Evolutionary conservation across 345 rosid genomes (phyloP), one percentile per base, ranked within the genome.

Genomic region (Corchorus olitorius): DNA sequence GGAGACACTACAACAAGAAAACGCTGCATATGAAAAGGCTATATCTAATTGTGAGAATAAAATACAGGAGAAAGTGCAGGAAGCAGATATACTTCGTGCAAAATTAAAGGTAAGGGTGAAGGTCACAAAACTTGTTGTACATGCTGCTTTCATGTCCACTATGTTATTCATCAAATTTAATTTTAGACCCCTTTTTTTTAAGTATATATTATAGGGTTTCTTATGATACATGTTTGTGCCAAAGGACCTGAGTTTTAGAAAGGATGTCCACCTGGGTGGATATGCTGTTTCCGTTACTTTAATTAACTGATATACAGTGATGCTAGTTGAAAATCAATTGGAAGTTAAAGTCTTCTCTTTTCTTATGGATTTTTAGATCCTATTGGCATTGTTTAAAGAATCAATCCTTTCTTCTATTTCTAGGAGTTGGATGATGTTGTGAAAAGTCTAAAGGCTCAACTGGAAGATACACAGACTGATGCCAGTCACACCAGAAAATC

Each of bases 381-480:
- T 62, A 12, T 56, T 17, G 16, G 12, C 19, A 17, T 13, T 14
- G 69, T 19, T 34, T 45, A 49, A 50, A 46, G 43, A n/a, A 49
- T 65, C 69, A 76, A 22, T 17, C 22, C 27, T 10, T 16, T 72
- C 41, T 37, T 45, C 65, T 35, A 67, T 78, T 70, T 65, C 64
- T 81, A 96, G 99, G 93, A 89, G 85, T 89, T 93, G 86, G 88
- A 92, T 66, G 90, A 87, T 70, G 69, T 62, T 39, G 97, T 88
- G 83, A 74, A 81, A 34, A 85, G 61, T 22, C 81, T 91, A 81
- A 87, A 39, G 55, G 72, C 73, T 77, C 93, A 90, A 78, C 84
- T 90, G 81, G 86, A 91, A 79, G 80, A 76, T 77, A 81, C 78
- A 54, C 85, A 83, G 62, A 72, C 82, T 81, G 76, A 83, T 46